phyloP scores from a whole-genome alignment of 306 rosid species.

The Dalbergia cochinchinensis region DNA sequence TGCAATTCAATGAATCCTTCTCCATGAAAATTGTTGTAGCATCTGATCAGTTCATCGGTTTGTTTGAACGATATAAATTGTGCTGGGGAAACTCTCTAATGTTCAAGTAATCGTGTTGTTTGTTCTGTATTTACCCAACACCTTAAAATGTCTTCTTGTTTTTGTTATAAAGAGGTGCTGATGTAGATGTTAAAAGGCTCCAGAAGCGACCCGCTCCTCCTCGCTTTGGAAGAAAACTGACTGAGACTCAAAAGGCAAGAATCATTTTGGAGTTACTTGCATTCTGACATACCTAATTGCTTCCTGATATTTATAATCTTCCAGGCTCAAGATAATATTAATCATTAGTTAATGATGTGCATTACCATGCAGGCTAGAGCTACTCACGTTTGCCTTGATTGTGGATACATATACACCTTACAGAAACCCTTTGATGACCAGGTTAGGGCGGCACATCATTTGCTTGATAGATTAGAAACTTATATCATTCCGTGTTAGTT shows the following conservation, averaged over 20 bases:
- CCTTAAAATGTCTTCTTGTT: constrained; percentile 24
- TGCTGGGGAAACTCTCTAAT: neutral
- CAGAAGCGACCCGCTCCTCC: constrained; percentile 94
- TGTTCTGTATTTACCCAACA: constrained; percentile 9
- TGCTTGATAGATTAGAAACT: neutral
- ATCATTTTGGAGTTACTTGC: constrained; percentile 24
- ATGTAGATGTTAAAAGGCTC: constrained; percentile 85
- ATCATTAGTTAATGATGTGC: constrained; percentile 39
- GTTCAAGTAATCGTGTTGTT: constrained; percentile 6
- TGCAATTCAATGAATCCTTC: constrained; percentile 12
- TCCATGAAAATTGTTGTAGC: neutral
- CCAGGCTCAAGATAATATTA: constrained; percentile 8
- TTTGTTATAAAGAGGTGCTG: constrained; percentile 71
- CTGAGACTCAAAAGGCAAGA: constrained; percentile 85
- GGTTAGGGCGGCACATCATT: constrained; percentile 49
- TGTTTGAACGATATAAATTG: neutral
- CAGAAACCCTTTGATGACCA: constrained; percentile 90
- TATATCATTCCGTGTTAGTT: neutral
- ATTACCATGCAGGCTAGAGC: constrained; percentile 85
- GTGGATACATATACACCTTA: constrained; percentile 86
- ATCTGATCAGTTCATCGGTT: neutral
- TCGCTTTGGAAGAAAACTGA: constrained; percentile 85
- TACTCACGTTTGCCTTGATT: constrained; percentile 94
- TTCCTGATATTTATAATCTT: constrained; percentile 32
- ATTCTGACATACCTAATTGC: constrained; percentile 1